phyloP scores from a whole-genome alignment of 805 yeast species.

The Diddensiella transvaalensis region DNA sequence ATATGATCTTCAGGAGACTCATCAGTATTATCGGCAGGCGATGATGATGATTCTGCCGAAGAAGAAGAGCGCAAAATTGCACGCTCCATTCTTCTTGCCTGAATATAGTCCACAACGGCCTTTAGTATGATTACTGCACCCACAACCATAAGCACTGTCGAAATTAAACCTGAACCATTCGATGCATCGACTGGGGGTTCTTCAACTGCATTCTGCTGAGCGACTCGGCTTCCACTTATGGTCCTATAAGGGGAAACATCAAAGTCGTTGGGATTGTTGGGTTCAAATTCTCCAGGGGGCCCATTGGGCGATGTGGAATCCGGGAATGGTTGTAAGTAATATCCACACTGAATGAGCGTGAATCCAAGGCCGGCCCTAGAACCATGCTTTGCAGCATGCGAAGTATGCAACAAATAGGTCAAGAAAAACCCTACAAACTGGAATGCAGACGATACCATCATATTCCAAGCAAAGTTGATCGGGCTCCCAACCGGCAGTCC shows the following conservation, averaged over 20 bases:
- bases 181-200: conserved; percentile 19
- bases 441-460: conserved; percentile 82
- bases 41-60: neutral
- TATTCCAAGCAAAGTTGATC: conserved; percentile 88
- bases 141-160: conserved; percentile 59
- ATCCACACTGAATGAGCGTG: conserved; percentile 72
- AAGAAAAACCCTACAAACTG: conserved; percentile 90
- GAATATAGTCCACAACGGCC: conserved; percentile 65
- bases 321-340: conserved; percentile 39
- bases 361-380: conserved; percentile 88
- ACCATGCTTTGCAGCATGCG: conserved; percentile 96
- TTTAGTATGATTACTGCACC: conserved; percentile 66
- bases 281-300: conserved; percentile 43
- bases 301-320: conserved; percentile 17
- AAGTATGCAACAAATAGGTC: conserved; percentile 87
- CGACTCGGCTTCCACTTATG: conserved; percentile 18
- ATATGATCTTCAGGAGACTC: neutral
- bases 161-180: conserved; percentile 40
- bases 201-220: conserved; percentile 27
- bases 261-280: conserved; percentile 55
- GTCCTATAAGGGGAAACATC: conserved; percentile 34
- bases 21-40: conserved; percentile 4
- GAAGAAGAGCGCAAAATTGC: conserved; percentile 40
- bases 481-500: conserved; percentile 93
- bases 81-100: conserved; percentile 74